Evolutionary conservation across 2,329 filamentous ascomycete species (phyloP), one percentile per base, ranked within the genome.

Genomic region (Penicillium psychrosexuale): DNA sequence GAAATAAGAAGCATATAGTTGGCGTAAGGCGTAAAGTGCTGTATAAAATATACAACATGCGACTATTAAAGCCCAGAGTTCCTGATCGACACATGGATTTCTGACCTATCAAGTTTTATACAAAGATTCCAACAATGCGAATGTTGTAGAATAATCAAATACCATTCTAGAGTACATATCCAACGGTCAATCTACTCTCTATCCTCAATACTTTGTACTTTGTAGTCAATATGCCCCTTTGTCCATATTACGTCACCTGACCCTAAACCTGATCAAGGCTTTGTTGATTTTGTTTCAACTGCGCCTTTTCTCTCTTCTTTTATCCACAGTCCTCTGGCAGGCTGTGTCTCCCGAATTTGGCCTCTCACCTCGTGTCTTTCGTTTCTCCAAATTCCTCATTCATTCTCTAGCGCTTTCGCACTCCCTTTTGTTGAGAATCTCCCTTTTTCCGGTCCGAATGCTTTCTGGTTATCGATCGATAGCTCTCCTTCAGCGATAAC

Each of bases 401-500:
- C 37, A 19, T 51, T 54, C n/a, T 8, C 19, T 17, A 22, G 3
- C 40, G 5, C 11, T 11, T 37, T 12, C 19, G 19, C 12, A 28
- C 12, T 36, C 27, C 22, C 47, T 31, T 45, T 52, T 38, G 47
- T 50, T 50, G 47, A 47, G 12, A 47, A 30, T 27, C 37, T 42
- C 17, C n/a, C 24, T 27, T 36, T 51, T 28, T 42, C 40, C 44
- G 13, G 34, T 12, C 24, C 51, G 40, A 24, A 38, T 24, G 15
- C 19, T n/a, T 31, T 24, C 38, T 46, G 53, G 48, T 43, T 47
- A 39, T 42, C 39, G 43, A 39, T 51, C 42, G 45, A 51, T 55
- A 52, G 40, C 58, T 53, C 57, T 48, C 51, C 55, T 34, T 39
- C 46, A 54, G 45, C 59, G 63, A 59, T 59, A 67, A 72, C 71